These are phyloP conservation scores for Melaleuca quinquenervia DNA, from an alignment of 345 rosid genomes.

Conservation along the genomic window DNA sequence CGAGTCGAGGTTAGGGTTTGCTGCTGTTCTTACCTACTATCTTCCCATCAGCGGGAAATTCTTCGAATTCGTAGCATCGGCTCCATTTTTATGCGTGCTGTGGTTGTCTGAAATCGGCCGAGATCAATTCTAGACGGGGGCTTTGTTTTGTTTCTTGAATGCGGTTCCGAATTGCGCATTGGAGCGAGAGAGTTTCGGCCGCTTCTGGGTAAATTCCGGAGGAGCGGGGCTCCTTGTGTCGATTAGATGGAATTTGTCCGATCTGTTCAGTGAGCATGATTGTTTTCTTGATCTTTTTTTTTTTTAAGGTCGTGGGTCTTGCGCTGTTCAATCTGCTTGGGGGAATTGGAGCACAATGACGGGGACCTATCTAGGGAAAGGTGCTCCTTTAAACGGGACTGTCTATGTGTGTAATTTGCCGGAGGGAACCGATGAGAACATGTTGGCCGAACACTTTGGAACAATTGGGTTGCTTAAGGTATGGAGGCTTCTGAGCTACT, in stretches of 20 bases:
- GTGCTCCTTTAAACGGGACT: slow-evolving; percentile 55
- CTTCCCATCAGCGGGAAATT: background rate
- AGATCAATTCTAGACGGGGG: background rate
- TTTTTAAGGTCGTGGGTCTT: background rate
- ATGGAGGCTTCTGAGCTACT: background rate
- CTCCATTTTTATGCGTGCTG: background rate
- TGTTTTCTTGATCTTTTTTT: background rate
- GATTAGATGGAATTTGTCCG: background rate
- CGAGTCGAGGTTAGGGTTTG: background rate
- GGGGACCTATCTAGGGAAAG: slow-evolving; percentile 41
- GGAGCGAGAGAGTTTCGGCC: background rate
- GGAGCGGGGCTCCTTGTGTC: background rate
- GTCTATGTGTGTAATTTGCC: slow-evolving; percentile 87
- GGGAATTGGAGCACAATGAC: slow-evolving; percentile 36
- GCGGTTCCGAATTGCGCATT: background rate
- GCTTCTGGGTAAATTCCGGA: background rate
- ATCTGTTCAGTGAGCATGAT: background rate
- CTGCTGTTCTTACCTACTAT: background rate
- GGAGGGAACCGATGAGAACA: slow-evolving; percentile 69
- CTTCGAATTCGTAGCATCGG: background rate
- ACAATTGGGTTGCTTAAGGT: slow-evolving; percentile 97
- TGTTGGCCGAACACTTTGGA: slow-evolving; percentile 88
- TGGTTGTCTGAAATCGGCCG: background rate
- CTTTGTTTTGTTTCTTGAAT: background rate
- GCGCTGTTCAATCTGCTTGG: background rate